Evolutionary conservation across 164 flowering plant genomes (phyloP).

Genomic region (Berberis vulgaris): DNA sequence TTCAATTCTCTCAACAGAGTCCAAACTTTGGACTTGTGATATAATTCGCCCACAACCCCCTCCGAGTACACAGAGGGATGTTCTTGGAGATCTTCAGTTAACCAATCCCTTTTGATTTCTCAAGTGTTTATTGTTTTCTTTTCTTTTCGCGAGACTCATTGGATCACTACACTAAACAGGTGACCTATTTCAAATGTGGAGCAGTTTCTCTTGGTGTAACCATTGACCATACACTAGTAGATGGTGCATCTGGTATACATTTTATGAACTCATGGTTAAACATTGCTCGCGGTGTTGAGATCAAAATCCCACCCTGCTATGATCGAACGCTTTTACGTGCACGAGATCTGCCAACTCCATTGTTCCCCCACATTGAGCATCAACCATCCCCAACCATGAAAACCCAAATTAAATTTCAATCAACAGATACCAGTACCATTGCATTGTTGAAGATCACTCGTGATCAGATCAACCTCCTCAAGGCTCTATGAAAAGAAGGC

Average conservation of each 20-base stretch:
- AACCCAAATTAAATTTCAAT: slow-evolving; percentile 1
- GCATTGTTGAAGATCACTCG: slow-evolving; percentile 41
- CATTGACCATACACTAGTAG: neutral
- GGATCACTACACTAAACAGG: too few relatives aligned
- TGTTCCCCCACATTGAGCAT: slow-evolving; percentile 50
- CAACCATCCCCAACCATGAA: slow-evolving; percentile 41
- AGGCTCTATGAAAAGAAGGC: slow-evolving; percentile 40
- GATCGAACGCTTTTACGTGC: slow-evolving; percentile 50
- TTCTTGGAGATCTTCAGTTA: too few relatives aligned
- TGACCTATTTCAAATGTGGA: slow-evolving; percentile 46
- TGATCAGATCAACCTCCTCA: slow-evolving; percentile 40
- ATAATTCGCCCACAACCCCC: too few relatives aligned
- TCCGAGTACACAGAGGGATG: too few relatives aligned
- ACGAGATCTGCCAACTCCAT: slow-evolving; percentile 45
- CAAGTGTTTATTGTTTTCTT: too few relatives aligned
- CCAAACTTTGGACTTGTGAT: too few relatives aligned
- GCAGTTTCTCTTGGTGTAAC: slow-evolving; percentile 43
- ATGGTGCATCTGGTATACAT: neutral
- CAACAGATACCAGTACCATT: slow-evolving; percentile 15
- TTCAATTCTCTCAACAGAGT: too few relatives aligned
- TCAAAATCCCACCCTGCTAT: slow-evolving; percentile 42
- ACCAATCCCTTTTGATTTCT: too few relatives aligned
- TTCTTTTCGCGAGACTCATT: too few relatives aligned
- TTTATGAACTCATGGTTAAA: slow-evolving; percentile 24
- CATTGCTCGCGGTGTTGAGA: slow-evolving; percentile 54